These are phyloP conservation scores for Diplodia sapinea DNA, from an alignment of 2,329 filamentous ascomycete species.

Conservation along the genomic window DNA sequence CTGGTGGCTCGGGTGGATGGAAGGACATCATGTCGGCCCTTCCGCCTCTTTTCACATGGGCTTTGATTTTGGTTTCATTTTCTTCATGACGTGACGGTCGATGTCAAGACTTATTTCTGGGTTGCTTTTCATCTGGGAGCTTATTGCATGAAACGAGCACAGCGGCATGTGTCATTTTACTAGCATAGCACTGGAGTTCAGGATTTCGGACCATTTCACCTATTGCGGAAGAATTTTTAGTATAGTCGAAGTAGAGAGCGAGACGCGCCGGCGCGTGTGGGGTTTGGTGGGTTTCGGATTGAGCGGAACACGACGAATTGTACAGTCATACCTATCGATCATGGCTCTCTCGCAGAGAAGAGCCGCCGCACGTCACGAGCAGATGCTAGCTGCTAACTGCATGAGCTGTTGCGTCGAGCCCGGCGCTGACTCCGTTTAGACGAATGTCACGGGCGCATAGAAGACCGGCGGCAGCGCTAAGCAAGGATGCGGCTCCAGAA, in stretches of 20 bases:
- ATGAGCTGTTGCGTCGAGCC: not conserved
- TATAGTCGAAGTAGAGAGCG: not conserved
- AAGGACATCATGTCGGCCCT: slow-evolving; percentile 1
- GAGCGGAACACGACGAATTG: not conserved
- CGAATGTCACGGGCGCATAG: not conserved
- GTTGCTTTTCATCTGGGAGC: not conserved
- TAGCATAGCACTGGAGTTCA: slow-evolving; percentile 17
- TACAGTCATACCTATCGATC: not conserved
- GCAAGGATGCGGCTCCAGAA: not conserved
- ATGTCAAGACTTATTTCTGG: not conserved
- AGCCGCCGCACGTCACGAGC: not conserved
- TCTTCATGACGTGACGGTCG: slow-evolving; percentile 7
- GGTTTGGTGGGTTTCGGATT: slow-evolving; percentile 12
- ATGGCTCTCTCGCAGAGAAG: not conserved
- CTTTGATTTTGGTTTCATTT: not conserved
- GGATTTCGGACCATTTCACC: not conserved
- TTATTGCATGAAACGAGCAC: not conserved
- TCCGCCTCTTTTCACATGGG: not conserved
- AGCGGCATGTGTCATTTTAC: not conserved
- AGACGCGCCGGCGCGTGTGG: not conserved
- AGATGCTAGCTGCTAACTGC: not conserved
- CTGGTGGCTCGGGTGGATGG: not conserved
- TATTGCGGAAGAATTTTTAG: not conserved
- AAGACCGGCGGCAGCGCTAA: slow-evolving; percentile 2
- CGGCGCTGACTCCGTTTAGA: slow-evolving; percentile 14